Evolutionary conservation across 2,329 filamentous ascomycete species (phyloP), one percentile per base, ranked within the genome.

Genomic region (Akanthomyces lecanii): DNA sequence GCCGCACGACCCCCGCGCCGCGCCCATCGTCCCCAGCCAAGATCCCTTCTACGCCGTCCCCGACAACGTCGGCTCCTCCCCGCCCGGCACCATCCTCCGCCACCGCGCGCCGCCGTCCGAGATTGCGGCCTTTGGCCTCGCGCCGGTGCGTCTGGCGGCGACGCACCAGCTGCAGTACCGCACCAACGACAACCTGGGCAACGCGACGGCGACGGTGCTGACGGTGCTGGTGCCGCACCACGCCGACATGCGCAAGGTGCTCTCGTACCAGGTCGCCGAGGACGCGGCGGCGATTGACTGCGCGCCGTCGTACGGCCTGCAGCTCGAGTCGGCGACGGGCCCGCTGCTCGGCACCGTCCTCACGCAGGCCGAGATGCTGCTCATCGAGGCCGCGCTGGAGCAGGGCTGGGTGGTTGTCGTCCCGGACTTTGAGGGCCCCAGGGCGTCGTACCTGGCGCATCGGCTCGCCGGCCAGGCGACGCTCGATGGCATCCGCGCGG

Each of bases 371-470:
- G 67, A 71, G 52, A n/a, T 70, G 4, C 62, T 71, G 2, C 65
- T 70, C 18, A 58, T 69, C n/a, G 64, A 70, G 45, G 64, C 64
- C 1, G 65, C 65, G 12, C 75, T 83, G 1, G 71, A 72, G 11
- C 62, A 72, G 67, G 80, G 80, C 5, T 82, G 79, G 79, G 71
- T 77, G 18, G 77, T 84, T 23, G 77, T 75, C 18, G 70, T 79
- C 73, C 79, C 81, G 0, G 81, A 83, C 66, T 78, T 75, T 60
- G 74, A 80, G 61, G 78, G 79, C 0, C 77, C 78, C 2, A 68
- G 69, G 12, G 78, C 78, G 2, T 73, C 78, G 4, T 82, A 78
- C 66, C 67, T 74, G 1, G 75, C 76, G 10, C 77, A 77, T 53
- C 69, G 72, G 5, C 71, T 76, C 18, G 75, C 75, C 3, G 79